A percentile compares a stretch with the other conserved stretches of the same genome.
Evolutionary conservation across 208 protist genomes (phyloP).

Genomic region (Leishmania martiniquensis): DNA sequence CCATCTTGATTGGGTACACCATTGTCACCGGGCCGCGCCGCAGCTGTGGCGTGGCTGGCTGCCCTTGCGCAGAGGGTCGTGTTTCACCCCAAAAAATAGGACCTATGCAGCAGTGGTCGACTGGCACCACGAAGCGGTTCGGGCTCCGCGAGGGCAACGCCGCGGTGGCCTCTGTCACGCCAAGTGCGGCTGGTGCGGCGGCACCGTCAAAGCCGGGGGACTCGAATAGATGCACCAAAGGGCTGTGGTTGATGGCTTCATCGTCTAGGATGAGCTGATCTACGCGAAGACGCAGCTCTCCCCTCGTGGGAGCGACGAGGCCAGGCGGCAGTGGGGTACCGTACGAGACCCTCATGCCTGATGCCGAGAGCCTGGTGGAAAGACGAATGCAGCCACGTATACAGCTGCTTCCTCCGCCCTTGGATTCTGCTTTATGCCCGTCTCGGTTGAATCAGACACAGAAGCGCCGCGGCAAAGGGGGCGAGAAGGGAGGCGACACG

Average conservation of each 20-base stretch:
- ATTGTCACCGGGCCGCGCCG: conserved; percentile 52
- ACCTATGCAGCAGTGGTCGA: conserved; percentile 79
- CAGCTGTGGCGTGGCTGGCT: conserved; percentile 68
- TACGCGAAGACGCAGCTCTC: conserved; percentile 82
- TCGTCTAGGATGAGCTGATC: conserved; percentile 82
- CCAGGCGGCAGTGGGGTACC: conserved; percentile 71
- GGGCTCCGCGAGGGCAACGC: conserved; percentile 22
- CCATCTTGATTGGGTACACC: conserved; percentile 82
- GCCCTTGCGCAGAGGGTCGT: conserved; percentile 54
- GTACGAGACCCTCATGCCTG: conserved; percentile 62
- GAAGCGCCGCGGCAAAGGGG: background rate
- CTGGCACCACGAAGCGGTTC: conserved; percentile 67
- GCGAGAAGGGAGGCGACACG: background rate
- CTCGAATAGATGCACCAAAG: conserved; percentile 44
- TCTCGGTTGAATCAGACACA: background rate
- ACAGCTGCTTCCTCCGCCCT: background rate
- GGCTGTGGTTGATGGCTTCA: conserved; percentile 63
- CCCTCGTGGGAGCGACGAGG: conserved; percentile 65
- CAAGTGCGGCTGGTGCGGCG: background rate
- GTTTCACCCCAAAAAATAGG: conserved; percentile 84
- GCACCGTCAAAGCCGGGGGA: background rate
- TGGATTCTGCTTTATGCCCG: background rate
- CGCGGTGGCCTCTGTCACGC: background rate
- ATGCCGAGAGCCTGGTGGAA: too few relatives aligned
- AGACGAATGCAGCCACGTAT: background rate